phyloP scores from a whole-genome alignment of 2,329 filamentous ascomycete genomes.

The Aspergillus pseudoviridinutans region DNA sequence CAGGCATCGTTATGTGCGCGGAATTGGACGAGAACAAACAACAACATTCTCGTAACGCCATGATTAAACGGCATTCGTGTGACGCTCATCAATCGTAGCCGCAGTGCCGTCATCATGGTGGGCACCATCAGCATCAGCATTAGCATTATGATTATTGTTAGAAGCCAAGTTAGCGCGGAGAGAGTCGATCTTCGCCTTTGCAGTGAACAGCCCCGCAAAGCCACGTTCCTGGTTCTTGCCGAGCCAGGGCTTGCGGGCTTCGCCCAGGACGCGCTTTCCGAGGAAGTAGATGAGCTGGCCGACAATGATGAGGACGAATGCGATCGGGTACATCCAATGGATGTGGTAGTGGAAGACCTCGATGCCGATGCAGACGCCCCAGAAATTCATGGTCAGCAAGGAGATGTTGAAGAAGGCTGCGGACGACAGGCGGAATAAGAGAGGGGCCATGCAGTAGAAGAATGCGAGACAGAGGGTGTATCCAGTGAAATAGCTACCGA shows the following conservation, averaged over 20 bases:
- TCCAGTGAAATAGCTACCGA: constrained; percentile 80
- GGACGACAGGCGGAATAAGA: constrained; percentile 82
- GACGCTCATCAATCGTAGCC: constrained; percentile 1
- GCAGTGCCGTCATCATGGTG: not conserved
- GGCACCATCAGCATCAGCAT: not conserved
- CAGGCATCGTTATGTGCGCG: not conserved
- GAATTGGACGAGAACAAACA: not conserved
- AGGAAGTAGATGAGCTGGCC: constrained; percentile 87
- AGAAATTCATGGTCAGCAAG: constrained; percentile 90
- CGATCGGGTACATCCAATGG: constrained; percentile 91
- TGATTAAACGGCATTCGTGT: constrained; percentile 8
- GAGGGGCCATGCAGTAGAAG: constrained; percentile 84
- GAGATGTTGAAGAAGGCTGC: constrained; percentile 98
- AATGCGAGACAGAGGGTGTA: constrained; percentile 78
- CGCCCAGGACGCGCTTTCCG: constrained; percentile 74
- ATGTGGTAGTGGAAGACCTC: constrained; percentile 75
- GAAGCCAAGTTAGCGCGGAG: constrained; percentile 10
- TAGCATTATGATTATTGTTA: constrained; percentile 9
- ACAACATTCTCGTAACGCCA: not conserved
- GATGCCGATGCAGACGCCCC: constrained; percentile 90
- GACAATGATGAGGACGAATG: constrained; percentile 86
- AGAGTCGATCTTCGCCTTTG: constrained; percentile 65
- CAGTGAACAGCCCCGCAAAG: constrained; percentile 76
- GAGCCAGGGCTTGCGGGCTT: constrained; percentile 92
- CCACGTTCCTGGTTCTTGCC: constrained; percentile 80